Conservation (phyloP, 1,284 basidiomycete species). For the Blastosporella zonata region DNA sequence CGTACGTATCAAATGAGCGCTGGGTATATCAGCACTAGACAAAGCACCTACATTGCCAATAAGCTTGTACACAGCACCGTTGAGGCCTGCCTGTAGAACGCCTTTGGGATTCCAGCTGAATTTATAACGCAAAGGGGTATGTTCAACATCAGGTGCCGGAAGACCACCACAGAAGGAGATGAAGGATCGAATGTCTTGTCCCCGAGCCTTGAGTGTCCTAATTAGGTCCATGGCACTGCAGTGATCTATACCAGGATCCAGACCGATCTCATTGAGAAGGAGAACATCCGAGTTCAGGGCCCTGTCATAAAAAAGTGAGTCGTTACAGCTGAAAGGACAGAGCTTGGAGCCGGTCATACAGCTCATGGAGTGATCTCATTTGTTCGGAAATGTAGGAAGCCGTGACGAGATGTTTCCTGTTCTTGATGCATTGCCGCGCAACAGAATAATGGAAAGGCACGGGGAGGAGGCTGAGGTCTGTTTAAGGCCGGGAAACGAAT, state of each 20-base stretch:
- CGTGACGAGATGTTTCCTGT: slow-evolving; percentile 82
- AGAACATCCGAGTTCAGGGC: slow-evolving; percentile 70
- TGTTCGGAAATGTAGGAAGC: slow-evolving; percentile 88
- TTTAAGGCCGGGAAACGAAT: background rate
- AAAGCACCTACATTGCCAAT: slow-evolving; percentile 45
- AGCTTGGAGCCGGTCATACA: slow-evolving; percentile 39
- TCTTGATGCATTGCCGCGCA: slow-evolving; percentile 75
- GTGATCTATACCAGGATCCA: slow-evolving; percentile 97
- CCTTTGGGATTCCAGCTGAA: slow-evolving; percentile 95
- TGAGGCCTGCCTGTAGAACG: slow-evolving; percentile 81
- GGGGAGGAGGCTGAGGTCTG: slow-evolving; percentile 65
- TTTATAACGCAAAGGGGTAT: slow-evolving; percentile 81
- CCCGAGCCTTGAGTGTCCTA: slow-evolving; percentile 51
- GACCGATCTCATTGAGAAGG: slow-evolving; percentile 88
- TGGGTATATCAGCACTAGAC: background rate
- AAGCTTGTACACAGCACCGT: slow-evolving; percentile 73
- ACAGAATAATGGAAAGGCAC: slow-evolving; percentile 74
- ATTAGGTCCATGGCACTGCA: slow-evolving; percentile 84
- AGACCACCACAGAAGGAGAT: slow-evolving; percentile 94
- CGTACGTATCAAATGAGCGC: background rate
- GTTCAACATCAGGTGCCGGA: slow-evolving; percentile 70
- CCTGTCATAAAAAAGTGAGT: slow-evolving; percentile 33
- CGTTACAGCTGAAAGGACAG: background rate
- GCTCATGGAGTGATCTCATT: slow-evolving; percentile 69
- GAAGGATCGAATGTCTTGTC: slow-evolving; percentile 73